Conservation (phyloP, 73 alveolate genomes). For the Blepharisma japonicum region DNA sequence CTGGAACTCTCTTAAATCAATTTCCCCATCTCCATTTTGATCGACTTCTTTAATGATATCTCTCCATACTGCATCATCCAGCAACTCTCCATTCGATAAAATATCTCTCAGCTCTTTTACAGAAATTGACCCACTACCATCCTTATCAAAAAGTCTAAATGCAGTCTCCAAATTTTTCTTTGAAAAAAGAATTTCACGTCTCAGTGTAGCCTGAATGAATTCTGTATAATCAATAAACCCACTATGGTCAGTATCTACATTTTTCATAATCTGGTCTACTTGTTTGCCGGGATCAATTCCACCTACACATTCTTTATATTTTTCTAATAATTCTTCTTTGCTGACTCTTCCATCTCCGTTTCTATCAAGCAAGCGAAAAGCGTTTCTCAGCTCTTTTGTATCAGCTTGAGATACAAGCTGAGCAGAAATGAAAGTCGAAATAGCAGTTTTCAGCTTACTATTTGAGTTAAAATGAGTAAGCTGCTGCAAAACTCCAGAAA, state of each 20-base stretch:
- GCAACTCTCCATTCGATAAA: slow-evolving; percentile 43
- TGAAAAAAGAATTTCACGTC: slow-evolving; percentile 46
- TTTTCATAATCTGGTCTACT: slow-evolving; percentile 45
- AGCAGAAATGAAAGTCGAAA: slow-evolving; percentile 39
- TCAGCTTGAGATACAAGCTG: slow-evolving; percentile 42
- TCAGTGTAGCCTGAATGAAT: slow-evolving; percentile 70
- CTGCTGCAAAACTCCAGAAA: not conserved
- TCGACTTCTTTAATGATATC: slow-evolving; percentile 73
- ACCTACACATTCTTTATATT: slow-evolving; percentile 26
- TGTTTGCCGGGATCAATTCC: slow-evolving; percentile 40
- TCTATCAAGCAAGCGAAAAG: slow-evolving; percentile 37
- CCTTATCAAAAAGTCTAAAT: slow-evolving; percentile 65
- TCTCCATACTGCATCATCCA: slow-evolving; percentile 62
- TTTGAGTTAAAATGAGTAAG: not conserved
- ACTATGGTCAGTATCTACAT: slow-evolving; percentile 56
- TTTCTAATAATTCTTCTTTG: slow-evolving; percentile 42
- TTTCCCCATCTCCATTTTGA: slow-evolving; percentile 58
- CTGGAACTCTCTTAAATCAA: slow-evolving; percentile 26
- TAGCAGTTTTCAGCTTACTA: slow-evolving; percentile 17
- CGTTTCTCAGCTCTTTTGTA: slow-evolving; percentile 34
- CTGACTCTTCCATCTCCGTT: slow-evolving; percentile 46
- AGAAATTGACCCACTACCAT: slow-evolving; percentile 68
- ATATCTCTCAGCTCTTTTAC: slow-evolving; percentile 62
- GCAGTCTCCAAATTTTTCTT: slow-evolving; percentile 64
- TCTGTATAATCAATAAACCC: slow-evolving; percentile 80